A percentile compares a stretch with the other conserved stretches of the same genome.
Conservation (phyloP, 257 asterid genomes). For the Plantago ovata region DNA sequence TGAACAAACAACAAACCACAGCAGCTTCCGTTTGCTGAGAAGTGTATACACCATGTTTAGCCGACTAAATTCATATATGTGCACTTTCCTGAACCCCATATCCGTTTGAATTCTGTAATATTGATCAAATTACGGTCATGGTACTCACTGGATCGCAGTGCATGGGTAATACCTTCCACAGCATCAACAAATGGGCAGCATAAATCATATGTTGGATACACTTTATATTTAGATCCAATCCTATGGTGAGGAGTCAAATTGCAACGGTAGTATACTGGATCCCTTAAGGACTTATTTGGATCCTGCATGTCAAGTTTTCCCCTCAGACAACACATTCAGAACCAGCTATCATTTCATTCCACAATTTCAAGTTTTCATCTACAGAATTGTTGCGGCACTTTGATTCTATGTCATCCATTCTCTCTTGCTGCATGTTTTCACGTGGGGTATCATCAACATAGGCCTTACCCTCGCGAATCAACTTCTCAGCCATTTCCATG, state of each 20-base stretch:
- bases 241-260: slow-evolving; percentile 89
- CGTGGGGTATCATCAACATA: slow-evolving; percentile 87
- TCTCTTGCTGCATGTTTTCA: slow-evolving; percentile 77
- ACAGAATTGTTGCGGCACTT: slow-evolving; percentile 50
- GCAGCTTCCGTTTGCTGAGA: slow-evolving; percentile 95
- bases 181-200: slow-evolving; percentile 96
- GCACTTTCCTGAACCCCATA: slow-evolving; percentile 82
- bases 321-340: slow-evolving; percentile 78
- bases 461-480: slow-evolving; percentile 76
- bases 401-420: slow-evolving; percentile 87
- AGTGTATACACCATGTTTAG: slow-evolving; percentile 90
- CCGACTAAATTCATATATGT: slow-evolving; percentile 81
- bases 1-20: slow-evolving; percentile 99
- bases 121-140: slow-evolving; percentile 95
- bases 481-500: slow-evolving; percentile 87
- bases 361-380: slow-evolving; percentile 68
- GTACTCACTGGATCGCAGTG: slow-evolving; percentile 93
- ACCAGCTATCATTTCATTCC: slow-evolving; percentile 96
- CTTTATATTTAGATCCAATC: slow-evolving; percentile 68
- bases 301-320: slow-evolving; percentile 92
- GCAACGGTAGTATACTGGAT: slow-evolving; percentile 96
- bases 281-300: slow-evolving; percentile 86
- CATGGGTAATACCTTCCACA: slow-evolving; percentile 86
- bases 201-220: slow-evolving; percentile 92
- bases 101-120: slow-evolving; percentile 82